Percentiles rank a stretch among this genome's conserved stretches.
Evolutionary conservation across 164 flowering plant species (phyloP).

Genomic region (Vitis rotundifolia): DNA sequence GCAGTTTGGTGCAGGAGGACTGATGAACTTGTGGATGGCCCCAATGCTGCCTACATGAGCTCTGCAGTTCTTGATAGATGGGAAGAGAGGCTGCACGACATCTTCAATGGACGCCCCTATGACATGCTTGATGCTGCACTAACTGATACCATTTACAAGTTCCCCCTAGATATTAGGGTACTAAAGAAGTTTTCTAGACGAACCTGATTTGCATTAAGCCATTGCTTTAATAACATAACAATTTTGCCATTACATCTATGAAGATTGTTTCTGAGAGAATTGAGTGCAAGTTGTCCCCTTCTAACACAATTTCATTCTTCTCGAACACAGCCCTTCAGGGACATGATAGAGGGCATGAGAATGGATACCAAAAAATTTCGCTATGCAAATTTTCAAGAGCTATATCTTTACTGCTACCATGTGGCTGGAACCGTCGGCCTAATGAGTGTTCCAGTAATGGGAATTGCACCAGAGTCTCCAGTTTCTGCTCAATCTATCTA

Average conservation of each 20-base stretch:
- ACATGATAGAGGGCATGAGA: conserved; percentile 87
- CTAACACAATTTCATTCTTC: neutral
- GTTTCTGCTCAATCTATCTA: conserved; percentile 45
- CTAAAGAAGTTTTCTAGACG: neutral
- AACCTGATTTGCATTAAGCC: too few species aligned
- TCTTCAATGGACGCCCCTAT: conserved; percentile 62
- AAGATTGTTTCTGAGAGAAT: neutral
- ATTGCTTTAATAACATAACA: too few species aligned
- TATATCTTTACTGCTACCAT: conserved; percentile 76
- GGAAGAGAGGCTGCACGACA: conserved; percentile 69
- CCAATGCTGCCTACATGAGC: conserved; percentile 53
- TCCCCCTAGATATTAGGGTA: conserved; percentile 77
- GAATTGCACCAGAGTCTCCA: conserved; percentile 57
- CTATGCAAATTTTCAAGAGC: conserved; percentile 68
- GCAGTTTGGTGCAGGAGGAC: conserved; percentile 88
- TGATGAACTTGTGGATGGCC: conserved; percentile 85
- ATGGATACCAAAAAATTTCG: conserved; percentile 66
- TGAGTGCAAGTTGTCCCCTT: neutral
- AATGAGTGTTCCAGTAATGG: conserved; percentile 84
- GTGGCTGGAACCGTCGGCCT: conserved; percentile 84
- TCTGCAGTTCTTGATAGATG: conserved; percentile 62
- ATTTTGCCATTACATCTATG: neutral
- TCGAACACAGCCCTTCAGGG: conserved; percentile 57
- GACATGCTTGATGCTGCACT: conserved; percentile 83
- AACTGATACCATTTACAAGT: conserved; percentile 58